A percentile compares a stretch with the other conserved stretches of the same genome.
These are phyloP conservation scores for Trifolium fragiferum DNA, from an alignment of 306 rosid species.

Conservation along the genomic window DNA sequence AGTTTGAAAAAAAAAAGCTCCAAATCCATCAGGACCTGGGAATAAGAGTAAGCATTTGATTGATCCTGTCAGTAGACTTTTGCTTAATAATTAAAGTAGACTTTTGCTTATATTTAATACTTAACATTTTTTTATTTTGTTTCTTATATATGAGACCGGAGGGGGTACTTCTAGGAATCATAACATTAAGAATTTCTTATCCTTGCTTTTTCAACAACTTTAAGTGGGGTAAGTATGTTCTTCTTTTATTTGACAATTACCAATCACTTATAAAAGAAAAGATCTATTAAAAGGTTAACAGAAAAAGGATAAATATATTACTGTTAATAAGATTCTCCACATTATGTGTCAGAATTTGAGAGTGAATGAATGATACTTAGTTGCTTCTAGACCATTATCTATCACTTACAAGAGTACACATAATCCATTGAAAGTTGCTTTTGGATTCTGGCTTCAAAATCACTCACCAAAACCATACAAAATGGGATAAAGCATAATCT, in stretches of 20 bases:
- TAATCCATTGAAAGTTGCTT: conserved; percentile 43
- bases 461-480: conserved; percentile 46
- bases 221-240: conserved; percentile 28
- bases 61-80: too few species aligned
- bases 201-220: neutral
- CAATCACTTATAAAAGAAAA: conserved; percentile 33
- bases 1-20: too few species aligned
- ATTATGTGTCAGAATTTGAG: neutral
- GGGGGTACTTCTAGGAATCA: neutral
- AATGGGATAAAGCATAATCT: conserved; percentile 43
- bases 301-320: conserved; percentile 34
- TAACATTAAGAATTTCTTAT: neutral
- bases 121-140: too few species aligned
- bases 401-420: conserved; percentile 28
- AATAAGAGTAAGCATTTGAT: too few species aligned
- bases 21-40: too few species aligned
- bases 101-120: too few species aligned
- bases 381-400: conserved; percentile 39
- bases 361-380: conserved; percentile 29
- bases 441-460: conserved; percentile 41
- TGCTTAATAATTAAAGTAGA: too few species aligned
- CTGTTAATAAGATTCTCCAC: conserved; percentile 22
- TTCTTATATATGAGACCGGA: too few species aligned
- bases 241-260: conserved; percentile 33
- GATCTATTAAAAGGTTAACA: conserved; percentile 42